Evolutionary conservation across 768 basidiomycete genomes (phyloP).

Genomic region (Fibroporia radiculosa): DNA sequence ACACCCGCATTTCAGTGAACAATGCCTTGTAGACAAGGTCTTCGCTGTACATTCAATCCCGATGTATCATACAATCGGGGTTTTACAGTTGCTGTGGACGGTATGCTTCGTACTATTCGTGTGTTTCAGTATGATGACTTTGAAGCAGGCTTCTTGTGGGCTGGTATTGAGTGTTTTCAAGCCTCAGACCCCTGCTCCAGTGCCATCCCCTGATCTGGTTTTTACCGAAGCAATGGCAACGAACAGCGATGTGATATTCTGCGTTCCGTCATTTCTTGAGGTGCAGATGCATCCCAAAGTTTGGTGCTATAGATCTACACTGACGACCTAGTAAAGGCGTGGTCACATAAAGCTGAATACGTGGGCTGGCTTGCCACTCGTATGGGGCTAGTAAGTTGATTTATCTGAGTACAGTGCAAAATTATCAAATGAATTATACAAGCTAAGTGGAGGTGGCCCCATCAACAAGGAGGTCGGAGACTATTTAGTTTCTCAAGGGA

Average conservation of each 20-base stretch:
- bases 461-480: neutral
- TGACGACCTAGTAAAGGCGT: constrained; percentile 5
- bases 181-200: constrained; percentile 15
- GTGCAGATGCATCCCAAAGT: too few relatives aligned
- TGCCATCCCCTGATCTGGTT: constrained; percentile 14
- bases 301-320: neutral
- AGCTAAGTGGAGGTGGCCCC: neutral
- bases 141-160: constrained; percentile 9
- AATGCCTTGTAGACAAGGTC: constrained; percentile 4
- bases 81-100: neutral
- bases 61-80: constrained; percentile 9
- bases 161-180: constrained; percentile 13
- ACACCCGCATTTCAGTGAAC: constrained; percentile 1
- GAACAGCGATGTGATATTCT: constrained; percentile 9
- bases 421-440: neutral
- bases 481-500: neutral
- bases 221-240: constrained; percentile 7
- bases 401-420: neutral
- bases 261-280: constrained; percentile 14
- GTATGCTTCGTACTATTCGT: neutral
- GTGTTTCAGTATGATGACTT: neutral
- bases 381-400: constrained; percentile 9
- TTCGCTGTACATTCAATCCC: neutral
- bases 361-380: constrained; percentile 11
- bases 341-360: constrained; percentile 12